These are phyloP conservation scores for Protomyces pachydermus DNA, from an alignment of 1,139 yeast species.

Conservation along the genomic window DNA sequence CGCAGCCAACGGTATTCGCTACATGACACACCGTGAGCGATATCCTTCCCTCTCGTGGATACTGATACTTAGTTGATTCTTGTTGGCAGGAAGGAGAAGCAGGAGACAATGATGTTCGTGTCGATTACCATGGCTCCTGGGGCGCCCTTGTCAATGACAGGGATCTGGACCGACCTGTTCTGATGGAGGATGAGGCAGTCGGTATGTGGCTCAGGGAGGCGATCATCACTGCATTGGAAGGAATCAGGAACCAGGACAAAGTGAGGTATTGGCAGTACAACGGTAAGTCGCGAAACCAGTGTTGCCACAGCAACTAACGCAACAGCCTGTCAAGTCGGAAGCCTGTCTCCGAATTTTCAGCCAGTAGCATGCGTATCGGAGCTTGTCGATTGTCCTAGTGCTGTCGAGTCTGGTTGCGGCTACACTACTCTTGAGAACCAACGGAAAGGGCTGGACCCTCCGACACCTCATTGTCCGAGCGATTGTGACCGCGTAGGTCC, in stretches of 20 bases:
- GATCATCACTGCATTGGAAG: neutral
- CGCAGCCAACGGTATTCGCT: no score
- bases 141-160: neutral
- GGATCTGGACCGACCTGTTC: neutral
- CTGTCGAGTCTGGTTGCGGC: neutral
- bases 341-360: no score
- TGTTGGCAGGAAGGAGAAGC: neutral
- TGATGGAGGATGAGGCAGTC: neutral
- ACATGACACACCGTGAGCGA: no score
- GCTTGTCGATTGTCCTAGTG: neutral
- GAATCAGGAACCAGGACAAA: neutral
- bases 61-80: no score
- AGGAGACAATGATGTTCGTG: neutral
- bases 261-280: neutral
- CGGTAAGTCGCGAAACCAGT: neutral
- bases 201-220: neutral
- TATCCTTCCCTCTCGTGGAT: no score
- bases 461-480: neutral
- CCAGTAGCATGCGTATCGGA: no score
- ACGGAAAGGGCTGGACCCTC: neutral
- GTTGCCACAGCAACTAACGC: neutral
- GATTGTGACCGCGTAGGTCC: neutral
- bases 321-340: no score
- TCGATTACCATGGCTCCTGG: neutral
- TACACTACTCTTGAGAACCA: neutral